Conservation (phyloP, 108 stramenopile genomes). For the Cyclostephanos tholiformis region DNA sequence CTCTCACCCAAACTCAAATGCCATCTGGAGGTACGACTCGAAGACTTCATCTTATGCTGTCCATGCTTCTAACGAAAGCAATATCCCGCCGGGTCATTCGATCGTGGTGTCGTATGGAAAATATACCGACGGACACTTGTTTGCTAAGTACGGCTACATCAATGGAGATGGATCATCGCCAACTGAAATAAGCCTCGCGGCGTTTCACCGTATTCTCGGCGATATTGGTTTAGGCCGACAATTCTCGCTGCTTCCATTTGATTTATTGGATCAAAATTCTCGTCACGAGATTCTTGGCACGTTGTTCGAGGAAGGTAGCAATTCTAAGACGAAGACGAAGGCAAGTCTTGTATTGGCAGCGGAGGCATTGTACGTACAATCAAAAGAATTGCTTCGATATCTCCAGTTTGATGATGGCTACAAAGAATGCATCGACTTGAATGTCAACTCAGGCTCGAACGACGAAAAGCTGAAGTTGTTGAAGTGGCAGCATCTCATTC, state of each 20-base stretch:
- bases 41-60: constrained; percentile 59
- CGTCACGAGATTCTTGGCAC: constrained; percentile 2
- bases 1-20: constrained; percentile 79
- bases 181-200: constrained; percentile 62
- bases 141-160: constrained; percentile 81
- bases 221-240: constrained; percentile 62
- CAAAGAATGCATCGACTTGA: constrained; percentile 52
- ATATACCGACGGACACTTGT: constrained; percentile 72
- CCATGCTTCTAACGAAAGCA: constrained; percentile 36
- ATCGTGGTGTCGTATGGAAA: constrained; percentile 75
- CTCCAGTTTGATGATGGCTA: constrained; percentile 84
- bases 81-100: constrained; percentile 41
- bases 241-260: constrained; percentile 57
- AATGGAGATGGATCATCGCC: constrained; percentile 80
- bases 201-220: constrained; percentile 62
- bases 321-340: neutral
- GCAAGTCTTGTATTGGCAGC: constrained; percentile 4
- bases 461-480: constrained; percentile 64
- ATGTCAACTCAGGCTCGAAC: constrained; percentile 2
- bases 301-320: neutral
- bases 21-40: constrained; percentile 55
- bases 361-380: constrained; percentile 34
- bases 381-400: constrained; percentile 59
- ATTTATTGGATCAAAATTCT: constrained; percentile 15
- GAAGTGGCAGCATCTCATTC: constrained; percentile 63